Conservation (phyloP, 192 early-diverging fungal species). For the Borealophlyctis nickersoniae region DNA sequence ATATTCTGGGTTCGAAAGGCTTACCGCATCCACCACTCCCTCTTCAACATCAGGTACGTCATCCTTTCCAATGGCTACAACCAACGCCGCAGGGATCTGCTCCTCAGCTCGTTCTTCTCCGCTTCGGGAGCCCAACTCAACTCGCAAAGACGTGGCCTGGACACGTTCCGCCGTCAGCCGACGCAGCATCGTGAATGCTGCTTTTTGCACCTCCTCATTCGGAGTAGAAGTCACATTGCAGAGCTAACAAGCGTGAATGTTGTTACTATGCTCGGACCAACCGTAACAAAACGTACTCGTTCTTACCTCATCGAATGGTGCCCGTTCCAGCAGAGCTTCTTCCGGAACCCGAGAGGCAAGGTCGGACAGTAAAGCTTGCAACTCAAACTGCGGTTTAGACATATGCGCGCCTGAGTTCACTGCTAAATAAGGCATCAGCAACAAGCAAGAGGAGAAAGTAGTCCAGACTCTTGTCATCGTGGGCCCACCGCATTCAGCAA, state of each 20-base stretch:
- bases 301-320: conserved; percentile 24
- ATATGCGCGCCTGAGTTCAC: background rate
- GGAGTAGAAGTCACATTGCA: conserved; percentile 20
- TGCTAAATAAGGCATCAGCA: background rate
- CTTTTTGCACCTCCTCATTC: conserved; percentile 34
- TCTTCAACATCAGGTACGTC: conserved; percentile 19
- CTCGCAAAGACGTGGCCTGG: conserved; percentile 31
- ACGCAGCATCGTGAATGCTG: conserved; percentile 30
- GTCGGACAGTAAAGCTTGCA: conserved; percentile 26
- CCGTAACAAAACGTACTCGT: background rate
- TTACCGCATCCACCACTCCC: conserved; percentile 7
- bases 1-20: conserved; percentile 1
- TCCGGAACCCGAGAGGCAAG: conserved; percentile 15
- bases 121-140: conserved; percentile 34
- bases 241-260: too few relatives aligned
- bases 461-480: background rate
- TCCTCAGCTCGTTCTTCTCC: conserved; percentile 5
- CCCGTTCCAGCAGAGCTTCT: conserved; percentile 19
- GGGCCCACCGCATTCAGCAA: background rate
- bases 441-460: background rate
- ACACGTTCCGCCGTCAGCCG: conserved; percentile 30
- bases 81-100: background rate
- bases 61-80: background rate
- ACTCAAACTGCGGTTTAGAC: conserved; percentile 13
- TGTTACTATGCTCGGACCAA: too few relatives aligned